Evolutionary conservation across 2,329 filamentous ascomycete species (phyloP).

Genomic region (Ascochyta koolunga): DNA sequence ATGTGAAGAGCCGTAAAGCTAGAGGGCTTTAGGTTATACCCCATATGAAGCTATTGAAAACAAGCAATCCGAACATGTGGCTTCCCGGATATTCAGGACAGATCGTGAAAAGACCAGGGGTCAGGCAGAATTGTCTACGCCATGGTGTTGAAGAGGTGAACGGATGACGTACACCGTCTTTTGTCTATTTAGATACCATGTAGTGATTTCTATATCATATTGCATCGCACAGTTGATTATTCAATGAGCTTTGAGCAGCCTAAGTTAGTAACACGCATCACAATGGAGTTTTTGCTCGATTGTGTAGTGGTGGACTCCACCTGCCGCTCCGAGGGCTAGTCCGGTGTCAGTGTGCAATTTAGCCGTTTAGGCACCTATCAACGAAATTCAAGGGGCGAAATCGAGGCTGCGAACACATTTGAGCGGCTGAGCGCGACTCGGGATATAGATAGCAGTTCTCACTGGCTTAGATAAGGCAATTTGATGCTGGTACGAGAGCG

Average conservation of each 20-base stretch:
- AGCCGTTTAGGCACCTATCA: constrained; percentile 39
- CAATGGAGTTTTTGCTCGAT: background rate
- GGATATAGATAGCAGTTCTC: background rate
- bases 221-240: background rate
- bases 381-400: background rate
- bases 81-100: constrained; percentile 31
- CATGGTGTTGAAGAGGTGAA: background rate
- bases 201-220: background rate
- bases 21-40: constrained; percentile 20
- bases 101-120: constrained; percentile 37
- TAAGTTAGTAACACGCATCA: background rate
- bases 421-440: background rate
- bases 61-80: constrained; percentile 33
- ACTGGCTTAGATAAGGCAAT: background rate
- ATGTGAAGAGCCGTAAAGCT: constrained; percentile 22
- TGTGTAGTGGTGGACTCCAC: background rate
- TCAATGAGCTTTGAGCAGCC: background rate
- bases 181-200: background rate
- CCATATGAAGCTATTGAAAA: constrained; percentile 30
- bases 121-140: constrained; percentile 24
- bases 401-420: background rate
- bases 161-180: background rate
- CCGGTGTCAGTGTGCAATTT: constrained; percentile 24
- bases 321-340: background rate
- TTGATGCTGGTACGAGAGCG: background rate